Conservation (phyloP, 2,329 filamentous ascomycete species). For the Diplodia sapinea region DNA sequence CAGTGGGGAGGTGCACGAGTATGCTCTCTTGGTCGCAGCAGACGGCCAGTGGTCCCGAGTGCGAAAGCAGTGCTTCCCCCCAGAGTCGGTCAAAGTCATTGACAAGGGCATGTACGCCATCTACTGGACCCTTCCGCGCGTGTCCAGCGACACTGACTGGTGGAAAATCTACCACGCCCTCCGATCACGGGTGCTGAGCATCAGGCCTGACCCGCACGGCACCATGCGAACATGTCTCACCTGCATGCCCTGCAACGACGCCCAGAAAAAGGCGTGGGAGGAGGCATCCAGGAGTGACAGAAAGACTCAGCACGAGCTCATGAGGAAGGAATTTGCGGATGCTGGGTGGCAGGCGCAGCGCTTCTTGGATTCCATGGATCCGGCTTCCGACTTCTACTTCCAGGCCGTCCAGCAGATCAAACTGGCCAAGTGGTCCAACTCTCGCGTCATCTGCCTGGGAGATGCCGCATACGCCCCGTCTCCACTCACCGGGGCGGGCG, state of each 20-base stretch:
- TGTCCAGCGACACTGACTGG: slow-evolving; percentile 31
- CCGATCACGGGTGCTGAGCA: slow-evolving; percentile 34
- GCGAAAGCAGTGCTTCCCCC: slow-evolving; percentile 33
- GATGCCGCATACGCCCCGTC: slow-evolving; percentile 59
- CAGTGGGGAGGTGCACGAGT: not conserved
- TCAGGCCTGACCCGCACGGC: slow-evolving; percentile 39
- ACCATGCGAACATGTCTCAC: slow-evolving; percentile 35
- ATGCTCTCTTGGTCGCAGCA: not conserved
- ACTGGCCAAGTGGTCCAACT: slow-evolving; percentile 49
- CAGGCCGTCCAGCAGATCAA: slow-evolving; percentile 52
- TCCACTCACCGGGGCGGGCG: slow-evolving; percentile 57
- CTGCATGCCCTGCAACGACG: slow-evolving; percentile 30
- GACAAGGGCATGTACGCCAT: slow-evolving; percentile 31
- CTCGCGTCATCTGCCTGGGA: slow-evolving; percentile 57
- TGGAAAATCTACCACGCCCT: slow-evolving; percentile 33
- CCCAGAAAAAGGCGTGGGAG: slow-evolving; percentile 29
- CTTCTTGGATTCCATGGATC: slow-evolving; percentile 28
- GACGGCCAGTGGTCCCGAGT: slow-evolving; percentile 33
- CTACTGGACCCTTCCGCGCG: slow-evolving; percentile 32
- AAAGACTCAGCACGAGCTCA: slow-evolving; percentile 22
- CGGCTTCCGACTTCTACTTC: slow-evolving; percentile 51
- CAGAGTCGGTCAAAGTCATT: slow-evolving; percentile 23
- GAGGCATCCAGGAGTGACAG: slow-evolving; percentile 29
- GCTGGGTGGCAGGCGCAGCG: slow-evolving; percentile 24
- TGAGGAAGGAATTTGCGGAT: slow-evolving; percentile 35